Evolutionary conservation across 2,329 filamentous ascomycete species (phyloP).

Genomic region (Trichoderma guizhouense): DNA sequence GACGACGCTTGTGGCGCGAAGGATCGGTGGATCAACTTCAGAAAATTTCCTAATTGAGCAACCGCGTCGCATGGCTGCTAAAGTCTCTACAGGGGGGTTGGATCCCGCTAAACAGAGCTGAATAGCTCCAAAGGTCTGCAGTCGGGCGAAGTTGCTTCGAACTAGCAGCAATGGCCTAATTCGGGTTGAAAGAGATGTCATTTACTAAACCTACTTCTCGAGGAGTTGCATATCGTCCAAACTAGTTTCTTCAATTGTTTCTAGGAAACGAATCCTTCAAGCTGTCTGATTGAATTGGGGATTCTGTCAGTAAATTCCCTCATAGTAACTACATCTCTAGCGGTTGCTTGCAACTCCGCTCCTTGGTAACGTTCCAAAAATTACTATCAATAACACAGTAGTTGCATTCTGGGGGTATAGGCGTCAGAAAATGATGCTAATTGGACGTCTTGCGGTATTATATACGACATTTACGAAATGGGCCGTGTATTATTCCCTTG

Average conservation of each 20-base stretch:
- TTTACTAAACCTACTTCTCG: background rate
- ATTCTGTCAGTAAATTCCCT: background rate
- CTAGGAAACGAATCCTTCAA: background rate
- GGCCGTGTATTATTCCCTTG: background rate
- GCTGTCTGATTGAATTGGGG: background rate
- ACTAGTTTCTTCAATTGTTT: background rate
- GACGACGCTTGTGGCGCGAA: background rate
- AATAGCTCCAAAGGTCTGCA: background rate
- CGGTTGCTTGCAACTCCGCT: background rate
- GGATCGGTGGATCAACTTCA: background rate
- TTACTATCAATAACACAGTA: background rate
- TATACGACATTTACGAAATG: background rate
- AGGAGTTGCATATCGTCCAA: background rate
- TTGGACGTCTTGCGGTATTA: background rate
- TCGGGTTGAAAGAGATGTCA: background rate
- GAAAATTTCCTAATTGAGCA: background rate
- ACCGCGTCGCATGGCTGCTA: background rate
- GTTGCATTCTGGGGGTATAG: rapidly evolving
- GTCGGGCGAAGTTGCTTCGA: background rate
- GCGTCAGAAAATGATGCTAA: background rate
- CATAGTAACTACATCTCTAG: background rate
- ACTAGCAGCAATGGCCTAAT: background rate
- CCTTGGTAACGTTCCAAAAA: background rate
- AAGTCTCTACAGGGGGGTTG: background rate
- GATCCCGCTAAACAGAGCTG: background rate